Base-by-base conservation (phyloP, 176 grass and related monocot species). In the Carex littledalei region DNA sequence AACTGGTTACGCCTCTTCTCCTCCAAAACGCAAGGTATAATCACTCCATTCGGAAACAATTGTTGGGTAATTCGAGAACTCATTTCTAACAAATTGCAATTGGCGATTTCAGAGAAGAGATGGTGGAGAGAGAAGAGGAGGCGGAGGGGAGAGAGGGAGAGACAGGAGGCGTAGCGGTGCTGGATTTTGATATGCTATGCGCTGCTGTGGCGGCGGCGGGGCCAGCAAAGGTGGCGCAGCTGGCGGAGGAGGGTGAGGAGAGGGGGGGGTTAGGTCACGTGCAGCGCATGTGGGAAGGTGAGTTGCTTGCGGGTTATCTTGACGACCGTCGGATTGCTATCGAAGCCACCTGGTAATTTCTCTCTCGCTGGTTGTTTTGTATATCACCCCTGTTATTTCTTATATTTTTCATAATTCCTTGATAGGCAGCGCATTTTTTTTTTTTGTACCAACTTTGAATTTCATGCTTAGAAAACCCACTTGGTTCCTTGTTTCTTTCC, bases 261-360 rank as follows among this genome's bases (percentile, higher is more conserved):
- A 61, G 80, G 8, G 81, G 13, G 10, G 87, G 35, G 1, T 85
- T 86, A 0, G 89, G 87, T 11, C 88, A 88, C 16, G 91, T 95
- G 85, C 96, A 95, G 89, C 76, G 96, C 88, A 99, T 99, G 96
- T 99, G 96, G 96, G 96, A 99, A 80, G 95, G 95, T 6, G 93
- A 91, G 61, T 87, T 98, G 24, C 89, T 96, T 58, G 81, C 89
- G 56, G 93, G 95, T 94, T 99, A 92, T 86, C 80, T 99, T n/a
- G 93, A 94, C 55, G 91, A 99, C 86, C 87, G 88, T 12, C 88
- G 90, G 61, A 94, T 99, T 84, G 96, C 93, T 10, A 85, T 99
- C 64, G 91, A 99, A 86, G 84, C 96, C 65, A 89, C 90, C 6
- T 99, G 93, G 96, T 99, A 92, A 87, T 88, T 84, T 67, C 65